Evolutionary conservation across 805 yeast species (phyloP).

Genomic region (Lipomyces japonicus): DNA sequence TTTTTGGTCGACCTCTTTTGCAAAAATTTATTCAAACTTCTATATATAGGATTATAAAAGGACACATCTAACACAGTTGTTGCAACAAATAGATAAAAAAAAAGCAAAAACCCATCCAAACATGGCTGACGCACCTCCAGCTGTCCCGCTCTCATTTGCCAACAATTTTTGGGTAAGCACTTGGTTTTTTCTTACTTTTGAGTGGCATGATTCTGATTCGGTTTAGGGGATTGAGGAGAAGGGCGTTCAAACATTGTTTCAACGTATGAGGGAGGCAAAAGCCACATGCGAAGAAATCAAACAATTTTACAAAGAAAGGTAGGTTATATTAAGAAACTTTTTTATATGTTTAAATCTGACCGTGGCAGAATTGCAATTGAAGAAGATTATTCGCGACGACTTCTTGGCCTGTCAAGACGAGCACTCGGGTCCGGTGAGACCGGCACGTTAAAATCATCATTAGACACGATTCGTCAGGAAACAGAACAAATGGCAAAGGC

Average conservation of each 20-base stretch:
- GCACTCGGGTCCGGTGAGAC: constrained; percentile 54
- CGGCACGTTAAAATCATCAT: constrained; percentile 56
- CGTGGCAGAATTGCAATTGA: constrained; percentile 55
- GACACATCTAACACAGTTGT: too few species aligned
- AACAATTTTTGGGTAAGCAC: constrained; percentile 30
- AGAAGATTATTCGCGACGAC: constrained; percentile 61
- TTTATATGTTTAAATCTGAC: constrained; percentile 34
- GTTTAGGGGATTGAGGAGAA: constrained; percentile 51
- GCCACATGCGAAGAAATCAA: constrained; percentile 53
- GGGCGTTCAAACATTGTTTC: constrained; percentile 55
- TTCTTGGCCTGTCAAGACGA: constrained; percentile 51
- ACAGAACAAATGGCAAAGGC: constrained; percentile 56
- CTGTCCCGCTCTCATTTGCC: constrained; percentile 29
- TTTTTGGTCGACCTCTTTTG: too few species aligned
- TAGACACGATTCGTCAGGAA: constrained; percentile 57
- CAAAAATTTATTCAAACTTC: too few species aligned
- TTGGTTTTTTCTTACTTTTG: neutral
- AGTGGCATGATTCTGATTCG: neutral
- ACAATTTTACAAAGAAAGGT: constrained; percentile 49
- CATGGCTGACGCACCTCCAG: constrained; percentile 14
- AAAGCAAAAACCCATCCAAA: too few species aligned
- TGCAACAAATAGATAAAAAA: too few species aligned
- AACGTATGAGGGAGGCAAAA: constrained; percentile 56
- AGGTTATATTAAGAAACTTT: neutral
- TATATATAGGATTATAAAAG: too few species aligned